Conservation (phyloP, 2,329 filamentous ascomycete genomes). For the Aspergillus brasiliensis region DNA sequence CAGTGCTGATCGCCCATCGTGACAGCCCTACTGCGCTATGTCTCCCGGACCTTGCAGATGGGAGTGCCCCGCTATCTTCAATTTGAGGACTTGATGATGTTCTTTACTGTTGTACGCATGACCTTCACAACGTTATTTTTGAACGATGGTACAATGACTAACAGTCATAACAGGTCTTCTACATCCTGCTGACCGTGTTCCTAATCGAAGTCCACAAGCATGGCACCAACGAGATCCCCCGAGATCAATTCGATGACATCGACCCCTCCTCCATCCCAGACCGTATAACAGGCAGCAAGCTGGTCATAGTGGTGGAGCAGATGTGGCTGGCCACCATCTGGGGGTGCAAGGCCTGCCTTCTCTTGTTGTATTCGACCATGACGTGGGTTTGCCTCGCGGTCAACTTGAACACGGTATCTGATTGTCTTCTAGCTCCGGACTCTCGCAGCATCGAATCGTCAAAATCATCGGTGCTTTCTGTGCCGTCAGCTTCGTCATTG, state of each 20-base stretch:
- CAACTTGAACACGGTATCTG: neutral
- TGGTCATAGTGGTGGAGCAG: slow-evolving; percentile 57
- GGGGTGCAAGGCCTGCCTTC: slow-evolving; percentile 56
- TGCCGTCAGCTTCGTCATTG: slow-evolving; percentile 49
- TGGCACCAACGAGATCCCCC: slow-evolving; percentile 50
- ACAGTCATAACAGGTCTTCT: slow-evolving; percentile 26
- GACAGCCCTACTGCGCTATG: slow-evolving; percentile 16
- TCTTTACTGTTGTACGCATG: slow-evolving; percentile 9
- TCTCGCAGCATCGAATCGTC: slow-evolving; percentile 42
- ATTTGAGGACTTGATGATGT: slow-evolving; percentile 15
- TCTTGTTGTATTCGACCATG: slow-evolving; percentile 57
- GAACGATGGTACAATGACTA: neutral
- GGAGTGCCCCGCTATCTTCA: slow-evolving; percentile 11
- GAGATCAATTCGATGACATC: slow-evolving; percentile 44
- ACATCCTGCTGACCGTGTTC: slow-evolving; percentile 48
- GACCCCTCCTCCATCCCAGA: slow-evolving; percentile 45
- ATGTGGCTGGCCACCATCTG: slow-evolving; percentile 56
- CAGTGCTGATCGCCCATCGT: neutral
- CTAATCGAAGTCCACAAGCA: slow-evolving; percentile 48
- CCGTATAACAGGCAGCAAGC: slow-evolving; percentile 57
- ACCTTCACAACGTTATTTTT: too few relatives aligned
- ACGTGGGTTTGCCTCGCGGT: slow-evolving; percentile 39
- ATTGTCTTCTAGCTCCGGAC: slow-evolving; percentile 16
- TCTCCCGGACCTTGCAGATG: slow-evolving; percentile 14
- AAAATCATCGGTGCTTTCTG: slow-evolving; percentile 50